Evolutionary conservation across 2,329 filamentous ascomycete genomes (phyloP), one percentile per base, ranked within the genome.

Genomic region (Cytospora leucostoma): DNA sequence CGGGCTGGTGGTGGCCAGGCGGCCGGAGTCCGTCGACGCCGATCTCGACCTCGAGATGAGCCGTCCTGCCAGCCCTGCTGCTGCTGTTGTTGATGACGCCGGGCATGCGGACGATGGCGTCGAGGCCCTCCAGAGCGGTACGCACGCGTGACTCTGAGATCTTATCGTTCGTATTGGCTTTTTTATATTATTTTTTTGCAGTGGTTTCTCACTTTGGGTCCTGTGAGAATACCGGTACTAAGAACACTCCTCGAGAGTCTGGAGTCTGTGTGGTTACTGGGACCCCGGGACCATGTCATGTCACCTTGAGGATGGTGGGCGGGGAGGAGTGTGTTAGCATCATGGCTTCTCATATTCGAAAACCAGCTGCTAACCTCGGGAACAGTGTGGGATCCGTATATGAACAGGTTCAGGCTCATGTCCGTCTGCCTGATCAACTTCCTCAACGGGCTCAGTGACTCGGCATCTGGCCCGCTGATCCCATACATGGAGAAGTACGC

Each of bases 401-500:
- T 86, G 83, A 93, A 92, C 73, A 87, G 85, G 65, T 93, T 83
- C 76, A 80, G 91, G 38, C 78, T 93, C 33, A 71, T 88, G 11
- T 82, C 85, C 12, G 81, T 83, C 15, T 92, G 88, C 67, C 71
- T 90, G 51, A 83, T 88, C 65, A 88, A 84, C 64, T 82, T 95
- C 65, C 81, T 82, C 2, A 88, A 88, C 69, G 92, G 91, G 0
- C 76, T 95, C 64, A 91, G 86, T 68, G 92, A 96, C 74, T 85
- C 87, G 50, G 88, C 89, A 0, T 86, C 91, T 1, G 92, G 92
- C 71, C 90, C 91, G 12, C 72, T 95, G 63, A 90, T 96, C 68
- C 91, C 92, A 0, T 92, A 92, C 71, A 90, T 96, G 74, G 90
- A 94, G 73, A 80, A 77, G 73, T 85, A 72, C 68, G 76, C 69